Evolutionary conservation across 2,329 filamentous ascomycete genomes (phyloP), one percentile per base, ranked within the genome.

Genomic region (Chaetomiaceae sp.): DNA sequence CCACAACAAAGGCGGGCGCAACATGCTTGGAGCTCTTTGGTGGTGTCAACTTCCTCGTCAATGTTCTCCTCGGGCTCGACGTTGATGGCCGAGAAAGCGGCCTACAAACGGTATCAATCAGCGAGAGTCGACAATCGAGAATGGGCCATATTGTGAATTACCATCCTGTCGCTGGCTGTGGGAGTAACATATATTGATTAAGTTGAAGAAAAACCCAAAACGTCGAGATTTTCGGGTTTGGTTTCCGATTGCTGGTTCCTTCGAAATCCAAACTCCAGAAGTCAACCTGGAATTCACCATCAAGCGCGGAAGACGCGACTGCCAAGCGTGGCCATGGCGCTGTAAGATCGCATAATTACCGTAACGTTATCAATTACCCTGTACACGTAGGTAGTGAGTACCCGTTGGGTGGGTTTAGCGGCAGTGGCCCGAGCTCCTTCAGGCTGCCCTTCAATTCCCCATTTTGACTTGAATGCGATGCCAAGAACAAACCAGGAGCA

Each of bases 21-120:
- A 63, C 69, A 43, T 59, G 83, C 81, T 65, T 96, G 91, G 48
- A 99, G 84, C 70, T 97, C 92, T 69, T 92, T 94, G 31, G 91
- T 96, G 64, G 94, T 91, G 69, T 99, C 94, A 65, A 96, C 77
- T 71, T 96, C 91, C 64, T 95, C 89, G 67, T 96, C 91, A 59
- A 87, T 77, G 54, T 89, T 89, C 66, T 95, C 89, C 72, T 96
- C 94, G 9, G 89, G 88, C 71, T 96, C 91, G 72, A 97, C 83
- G 69, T 99, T 99, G 70, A 96, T 84, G 49, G 92, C 89, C 65
- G 87, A 84, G 74, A 95, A 97, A 64, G 83, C 79, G 61, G 81
- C 78, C 81, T 83, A 56, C 22, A 45, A 11, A 23, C 11, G 15
- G 31, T 11, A 44, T 45, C 5, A 15, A n/a, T 50, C 33, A 50